phyloP scores from a whole-genome alignment of 352 stramenopile species.

The Elongisporangium anandrum region DNA sequence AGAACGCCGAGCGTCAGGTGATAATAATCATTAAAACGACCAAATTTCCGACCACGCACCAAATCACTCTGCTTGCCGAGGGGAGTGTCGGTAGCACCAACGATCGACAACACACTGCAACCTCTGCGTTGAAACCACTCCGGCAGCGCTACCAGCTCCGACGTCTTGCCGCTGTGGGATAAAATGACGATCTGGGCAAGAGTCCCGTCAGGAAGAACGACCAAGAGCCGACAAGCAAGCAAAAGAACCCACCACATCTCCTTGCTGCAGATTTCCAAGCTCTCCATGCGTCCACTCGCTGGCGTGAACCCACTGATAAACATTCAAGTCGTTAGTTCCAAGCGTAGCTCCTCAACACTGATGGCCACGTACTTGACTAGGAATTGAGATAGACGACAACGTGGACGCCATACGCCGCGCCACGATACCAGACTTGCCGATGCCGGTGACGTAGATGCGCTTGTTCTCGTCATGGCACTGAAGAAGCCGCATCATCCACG shows the following conservation, averaged over 20 bases:
- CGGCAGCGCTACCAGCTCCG: slow-evolving; percentile 54
- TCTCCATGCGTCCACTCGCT: slow-evolving; percentile 80
- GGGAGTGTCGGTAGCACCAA: slow-evolving; percentile 29
- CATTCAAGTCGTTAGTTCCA: not conserved
- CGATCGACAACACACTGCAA: slow-evolving; percentile 45
- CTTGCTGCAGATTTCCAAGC: slow-evolving; percentile 53
- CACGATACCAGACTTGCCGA: slow-evolving; percentile 80
- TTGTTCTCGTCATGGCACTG: slow-evolving; percentile 39
- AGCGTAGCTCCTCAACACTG: too few species aligned
- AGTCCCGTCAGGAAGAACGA: not conserved
- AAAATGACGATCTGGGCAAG: slow-evolving; percentile 49
- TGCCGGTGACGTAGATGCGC: slow-evolving; percentile 63
- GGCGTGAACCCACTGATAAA: slow-evolving; percentile 66
- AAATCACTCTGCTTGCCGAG: slow-evolving; percentile 34
- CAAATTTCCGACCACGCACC: slow-evolving; percentile 9
- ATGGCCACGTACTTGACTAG: slow-evolving; percentile 41
- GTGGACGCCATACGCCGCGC: slow-evolving; percentile 65
- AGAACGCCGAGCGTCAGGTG: not conserved
- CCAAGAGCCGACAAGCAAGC: not conserved
- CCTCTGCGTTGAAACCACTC: slow-evolving; percentile 29
- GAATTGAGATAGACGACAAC: slow-evolving; percentile 66
- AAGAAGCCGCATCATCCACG: slow-evolving; percentile 25
- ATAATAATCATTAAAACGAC: not conserved
- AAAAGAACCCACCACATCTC: slow-evolving; percentile 43
- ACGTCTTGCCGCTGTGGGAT: slow-evolving; percentile 68